Evolutionary conservation across 345 rosid genomes (phyloP).

Genomic region (Citrus inodora): DNA sequence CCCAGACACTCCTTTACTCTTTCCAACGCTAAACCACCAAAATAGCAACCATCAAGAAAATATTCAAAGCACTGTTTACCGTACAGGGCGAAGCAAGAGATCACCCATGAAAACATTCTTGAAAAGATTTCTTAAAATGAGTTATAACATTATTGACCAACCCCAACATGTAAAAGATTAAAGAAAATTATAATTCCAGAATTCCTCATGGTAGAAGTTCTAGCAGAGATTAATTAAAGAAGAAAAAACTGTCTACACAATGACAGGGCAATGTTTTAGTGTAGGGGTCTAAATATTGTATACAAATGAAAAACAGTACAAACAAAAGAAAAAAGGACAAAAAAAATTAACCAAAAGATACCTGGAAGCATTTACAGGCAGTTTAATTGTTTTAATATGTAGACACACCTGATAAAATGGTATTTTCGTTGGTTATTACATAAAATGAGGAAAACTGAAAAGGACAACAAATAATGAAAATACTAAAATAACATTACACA

Average conservation of each 20-base stretch:
- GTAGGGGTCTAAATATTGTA: not conserved
- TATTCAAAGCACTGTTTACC: not conserved
- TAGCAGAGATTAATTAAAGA: not conserved
- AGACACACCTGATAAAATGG: slow-evolving; percentile 76
- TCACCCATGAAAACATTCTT: not conserved
- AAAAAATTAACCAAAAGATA: slow-evolving; percentile 23
- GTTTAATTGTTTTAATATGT: slow-evolving; percentile 69
- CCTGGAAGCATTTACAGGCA: slow-evolving; percentile 65
- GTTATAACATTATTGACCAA: not conserved
- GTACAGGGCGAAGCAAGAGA: not conserved
- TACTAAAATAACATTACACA: not conserved
- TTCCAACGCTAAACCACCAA: not conserved
- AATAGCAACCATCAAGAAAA: not conserved
- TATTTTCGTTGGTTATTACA: slow-evolving; percentile 16
- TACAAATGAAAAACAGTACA: not conserved
- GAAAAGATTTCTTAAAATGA: not conserved
- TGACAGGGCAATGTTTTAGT: not conserved
- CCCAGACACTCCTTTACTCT: not conserved
- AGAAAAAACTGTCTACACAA: not conserved
- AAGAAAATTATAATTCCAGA: not conserved
- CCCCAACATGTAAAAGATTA: not conserved
- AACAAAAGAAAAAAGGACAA: slow-evolving; percentile 4
- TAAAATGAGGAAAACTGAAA: slow-evolving; percentile 9
- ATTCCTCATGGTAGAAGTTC: not conserved
- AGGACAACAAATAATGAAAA: not conserved